Conservation (phyloP, 2,329 filamentous ascomycete species). For the Gremmenia infestans region DNA sequence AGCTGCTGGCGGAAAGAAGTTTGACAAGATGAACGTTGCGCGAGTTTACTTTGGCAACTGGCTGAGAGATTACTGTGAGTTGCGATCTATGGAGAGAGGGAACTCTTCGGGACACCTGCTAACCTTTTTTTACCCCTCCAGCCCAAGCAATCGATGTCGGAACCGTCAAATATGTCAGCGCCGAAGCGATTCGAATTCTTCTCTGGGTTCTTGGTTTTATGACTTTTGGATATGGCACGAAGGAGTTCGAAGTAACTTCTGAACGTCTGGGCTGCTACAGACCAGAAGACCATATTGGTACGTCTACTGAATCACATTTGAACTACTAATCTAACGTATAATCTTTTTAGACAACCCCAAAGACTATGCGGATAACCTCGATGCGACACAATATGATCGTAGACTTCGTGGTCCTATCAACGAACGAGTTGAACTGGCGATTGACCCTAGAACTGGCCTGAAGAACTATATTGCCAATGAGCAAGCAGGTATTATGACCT, state of each 20-base stretch:
- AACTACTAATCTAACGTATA: too few relatives aligned
- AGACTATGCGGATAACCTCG: slow-evolving; percentile 83
- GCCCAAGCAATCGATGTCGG: slow-evolving; percentile 88
- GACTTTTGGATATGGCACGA: slow-evolving; percentile 77
- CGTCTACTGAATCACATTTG: neutral
- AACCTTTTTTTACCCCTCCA: slow-evolving; percentile 11
- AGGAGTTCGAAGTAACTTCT: slow-evolving; percentile 79
- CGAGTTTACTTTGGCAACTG: slow-evolving; percentile 96
- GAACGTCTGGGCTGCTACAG: slow-evolving; percentile 77
- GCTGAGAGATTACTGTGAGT: slow-evolving; percentile 74
- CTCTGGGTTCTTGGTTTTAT: slow-evolving; percentile 88
- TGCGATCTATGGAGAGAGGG: neutral
- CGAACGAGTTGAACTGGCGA: slow-evolving; percentile 68
- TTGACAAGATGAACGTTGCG: slow-evolving; percentile 81
- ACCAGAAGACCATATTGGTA: slow-evolving; percentile 69
- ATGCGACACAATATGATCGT: slow-evolving; percentile 76
- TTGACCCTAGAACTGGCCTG: slow-evolving; percentile 71
- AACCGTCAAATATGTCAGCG: slow-evolving; percentile 83
- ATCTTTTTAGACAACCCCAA: slow-evolving; percentile 55
- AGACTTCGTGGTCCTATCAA: slow-evolving; percentile 79
- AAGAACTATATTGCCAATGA: slow-evolving; percentile 97
- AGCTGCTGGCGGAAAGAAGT: slow-evolving; percentile 68
- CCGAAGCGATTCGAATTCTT: slow-evolving; percentile 84
- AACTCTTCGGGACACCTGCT: slow-evolving; percentile 3
- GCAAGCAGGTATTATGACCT: slow-evolving; percentile 71